Percentiles rank a stretch among this genome's conserved stretches.
Conservation (phyloP, 2,329 filamentous ascomycete genomes). For the Cordyceps farinosa region DNA sequence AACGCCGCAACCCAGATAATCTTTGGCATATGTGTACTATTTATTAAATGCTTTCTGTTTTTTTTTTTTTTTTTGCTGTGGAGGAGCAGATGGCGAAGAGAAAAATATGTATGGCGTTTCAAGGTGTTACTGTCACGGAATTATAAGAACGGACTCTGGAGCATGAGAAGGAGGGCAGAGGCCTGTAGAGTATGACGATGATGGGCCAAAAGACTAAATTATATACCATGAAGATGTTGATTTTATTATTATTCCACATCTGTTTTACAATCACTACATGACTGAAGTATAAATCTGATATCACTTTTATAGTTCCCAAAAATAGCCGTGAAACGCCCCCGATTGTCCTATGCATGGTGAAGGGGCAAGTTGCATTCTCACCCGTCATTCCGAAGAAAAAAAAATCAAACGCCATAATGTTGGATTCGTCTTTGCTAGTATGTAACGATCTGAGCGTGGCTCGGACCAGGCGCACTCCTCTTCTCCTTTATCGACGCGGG, state of each 20-base stretch:
- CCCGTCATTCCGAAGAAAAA: not conserved
- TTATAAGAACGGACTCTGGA: constrained; percentile 5
- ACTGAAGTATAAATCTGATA: not conserved
- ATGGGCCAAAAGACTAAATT: constrained; percentile 21
- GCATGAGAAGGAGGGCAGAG: constrained; percentile 17
- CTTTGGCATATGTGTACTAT: constrained; percentile 25
- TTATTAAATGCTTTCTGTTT: constrained; percentile 19
- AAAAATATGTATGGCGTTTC: constrained; percentile 2
- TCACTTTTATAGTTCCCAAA: not conserved
- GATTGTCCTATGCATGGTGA: not conserved
- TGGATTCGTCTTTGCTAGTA: not conserved
- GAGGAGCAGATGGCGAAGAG: not conserved
- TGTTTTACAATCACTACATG: not conserved
- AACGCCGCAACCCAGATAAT: not conserved
- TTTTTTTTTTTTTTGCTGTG: constrained; percentile 2
- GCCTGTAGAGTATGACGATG: constrained; percentile 27
- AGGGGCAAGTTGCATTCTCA: not conserved
- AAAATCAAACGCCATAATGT: not conserved
- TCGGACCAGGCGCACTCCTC: not conserved
- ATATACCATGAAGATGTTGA: constrained; percentile 22
- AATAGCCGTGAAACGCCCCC: constrained; percentile 1
- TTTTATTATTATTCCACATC: not conserved
- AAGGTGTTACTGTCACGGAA: constrained; percentile 10
- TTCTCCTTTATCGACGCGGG: constrained; percentile 28
- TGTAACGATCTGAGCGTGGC: not conserved